These are phyloP conservation scores for Pleurotus pulmonarius DNA, from an alignment of 768 basidiomycete species.

Conservation along the genomic window DNA sequence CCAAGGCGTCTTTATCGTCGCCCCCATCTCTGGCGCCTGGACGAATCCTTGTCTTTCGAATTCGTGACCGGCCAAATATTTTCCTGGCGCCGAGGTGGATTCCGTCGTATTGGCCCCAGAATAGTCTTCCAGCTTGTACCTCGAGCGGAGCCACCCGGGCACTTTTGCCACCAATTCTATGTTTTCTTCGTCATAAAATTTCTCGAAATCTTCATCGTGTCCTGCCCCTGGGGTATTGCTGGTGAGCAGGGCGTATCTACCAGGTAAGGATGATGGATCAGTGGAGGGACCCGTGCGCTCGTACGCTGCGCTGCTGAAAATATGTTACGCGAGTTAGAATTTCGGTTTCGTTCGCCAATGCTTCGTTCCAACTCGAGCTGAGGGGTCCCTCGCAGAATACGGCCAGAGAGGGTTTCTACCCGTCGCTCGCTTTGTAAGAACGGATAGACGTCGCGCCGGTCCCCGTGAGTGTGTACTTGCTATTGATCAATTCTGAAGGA, in stretches of 20 bases:
- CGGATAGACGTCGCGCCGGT: not conserved
- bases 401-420: slow-evolving; percentile 10
- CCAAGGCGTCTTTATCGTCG: not conserved
- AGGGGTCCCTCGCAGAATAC: not conserved
- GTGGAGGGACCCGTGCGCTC: not conserved
- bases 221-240: slow-evolving; percentile 9
- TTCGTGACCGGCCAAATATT: not conserved
- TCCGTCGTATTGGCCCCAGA: not conserved
- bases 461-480: no score
- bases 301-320: not conserved
- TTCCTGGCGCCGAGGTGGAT: not conserved
- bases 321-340: not conserved
- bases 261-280: slow-evolving; percentile 6
- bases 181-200: slow-evolving; percentile 29
- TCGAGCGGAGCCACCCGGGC: slow-evolving; percentile 25
- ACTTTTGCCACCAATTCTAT: slow-evolving; percentile 20
- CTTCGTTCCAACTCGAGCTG: not conserved
- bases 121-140: slow-evolving; percentile 19
- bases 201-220: slow-evolving; percentile 22
- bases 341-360: not conserved
- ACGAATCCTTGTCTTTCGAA: not conserved
- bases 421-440: not conserved
- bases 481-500: no score
- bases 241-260: slow-evolving; percentile 17
- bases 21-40: not conserved